phyloP scores from a whole-genome alignment of 176 grass and related monocot genomes.

The Poa pratensis region DNA sequence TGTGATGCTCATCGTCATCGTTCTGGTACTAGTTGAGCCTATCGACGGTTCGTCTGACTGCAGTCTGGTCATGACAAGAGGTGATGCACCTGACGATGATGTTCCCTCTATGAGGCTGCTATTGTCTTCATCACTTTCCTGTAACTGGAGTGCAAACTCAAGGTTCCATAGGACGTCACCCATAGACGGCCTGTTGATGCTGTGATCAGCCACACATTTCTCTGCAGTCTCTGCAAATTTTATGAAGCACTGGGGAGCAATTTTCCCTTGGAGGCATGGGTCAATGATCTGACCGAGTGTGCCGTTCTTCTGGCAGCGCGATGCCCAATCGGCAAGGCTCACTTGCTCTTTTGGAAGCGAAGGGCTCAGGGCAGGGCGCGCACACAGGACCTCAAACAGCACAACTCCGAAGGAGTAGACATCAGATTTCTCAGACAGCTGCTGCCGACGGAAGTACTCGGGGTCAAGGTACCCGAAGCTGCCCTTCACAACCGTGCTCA shows the following conservation, averaged over 20 bases:
- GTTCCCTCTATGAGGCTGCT: constrained; percentile 30
- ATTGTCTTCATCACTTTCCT: constrained; percentile 59
- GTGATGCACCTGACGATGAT: constrained; percentile 7
- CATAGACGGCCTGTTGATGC: constrained; percentile 63
- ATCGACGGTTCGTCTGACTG: constrained; percentile 44
- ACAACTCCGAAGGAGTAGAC: constrained; percentile 86
- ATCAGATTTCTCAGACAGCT: constrained; percentile 75
- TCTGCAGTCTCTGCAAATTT: constrained; percentile 64
- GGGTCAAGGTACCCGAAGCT: constrained; percentile 79
- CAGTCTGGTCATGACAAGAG: constrained; percentile 16
- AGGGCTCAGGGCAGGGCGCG: constrained; percentile 49
- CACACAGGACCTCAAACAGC: constrained; percentile 69
- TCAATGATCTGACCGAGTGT: constrained; percentile 65
- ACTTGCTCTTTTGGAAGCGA: constrained; percentile 64
- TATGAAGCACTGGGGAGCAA: constrained; percentile 58
- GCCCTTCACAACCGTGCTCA: constrained; percentile 77
- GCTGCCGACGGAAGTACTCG: constrained; percentile 66
- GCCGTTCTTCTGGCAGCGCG: constrained; percentile 62
- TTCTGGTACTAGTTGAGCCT: constrained; percentile 48
- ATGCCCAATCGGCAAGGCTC: constrained; percentile 74
- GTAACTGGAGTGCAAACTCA: constrained; percentile 70
- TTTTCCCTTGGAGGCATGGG: constrained; percentile 56
- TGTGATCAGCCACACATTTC: constrained; percentile 61
- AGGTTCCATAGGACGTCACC: constrained; percentile 79
- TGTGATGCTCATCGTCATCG: constrained; percentile 38